Base-by-base conservation (phyloP, 805 yeast genomes). In the Candida sithepensis region DNA sequence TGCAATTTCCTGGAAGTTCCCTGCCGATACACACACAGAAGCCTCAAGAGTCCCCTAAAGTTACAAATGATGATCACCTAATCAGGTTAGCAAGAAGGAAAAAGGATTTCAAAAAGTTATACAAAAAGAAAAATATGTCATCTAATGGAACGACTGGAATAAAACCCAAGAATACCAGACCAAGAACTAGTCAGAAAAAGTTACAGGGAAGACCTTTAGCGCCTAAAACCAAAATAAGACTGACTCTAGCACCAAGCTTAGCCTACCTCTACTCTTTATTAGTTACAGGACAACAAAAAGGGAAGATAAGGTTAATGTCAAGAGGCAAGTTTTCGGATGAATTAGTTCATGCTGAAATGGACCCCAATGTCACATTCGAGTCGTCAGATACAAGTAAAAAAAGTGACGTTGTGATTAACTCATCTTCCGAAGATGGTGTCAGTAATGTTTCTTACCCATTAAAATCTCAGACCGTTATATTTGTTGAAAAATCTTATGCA, bases 171-270 rank as follows among this genome's bases (percentile, higher is more conserved):
- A n/a, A n/a, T n/a, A n/a, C n/a, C n/a, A n/a, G n/a, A n/a, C n/a
- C n/a, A n/a, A n/a, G n/a, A n/a, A n/a, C n/a, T n/a, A n/a, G n/a
- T n/a, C n/a, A n/a, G n/a, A 32, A 19, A 32, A 58, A 60, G 36
- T 56, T 63, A 7, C 69, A 66, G 44, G 70, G 70, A 3, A 52
- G 70, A 26, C 76, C 78, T n/a, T 59, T 77, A 23, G 78, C 77
- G 34, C 77, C 79, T 3, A 78, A 77, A 14, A 67, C 79, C 8
- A 68, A 72, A 43, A 71, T 77, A 3, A 68, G 77, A 42, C 57
- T 77, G 19, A 67, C 79, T 0, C 51, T 72, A 42, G 73, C 72
- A 7, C 72, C 76, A 7, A 67, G 73, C 19, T 51, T 77, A 34
- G 59, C 70, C 4, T 58, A 67, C 7, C 59, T 77, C 22, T 77